These are phyloP conservation scores for Penicillium brasilianum DNA, from an alignment of 2,329 filamentous ascomycete genomes.

Conservation along the genomic window DNA sequence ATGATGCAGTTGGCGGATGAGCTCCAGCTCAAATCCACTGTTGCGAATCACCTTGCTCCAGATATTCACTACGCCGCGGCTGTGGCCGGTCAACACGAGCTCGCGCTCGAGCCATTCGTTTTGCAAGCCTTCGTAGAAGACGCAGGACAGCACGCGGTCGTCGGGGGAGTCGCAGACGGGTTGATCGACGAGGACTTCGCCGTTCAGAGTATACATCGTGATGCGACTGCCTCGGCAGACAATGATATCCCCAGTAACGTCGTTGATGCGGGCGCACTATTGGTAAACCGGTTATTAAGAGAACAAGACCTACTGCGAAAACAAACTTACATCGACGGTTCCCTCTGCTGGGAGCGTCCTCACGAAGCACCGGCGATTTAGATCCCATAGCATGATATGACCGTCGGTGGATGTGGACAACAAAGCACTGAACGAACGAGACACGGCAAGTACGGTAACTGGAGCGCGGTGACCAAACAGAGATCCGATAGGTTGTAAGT, in stretches of 20 bases:
- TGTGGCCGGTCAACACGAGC: conserved; percentile 87
- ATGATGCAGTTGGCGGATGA: conserved; percentile 83
- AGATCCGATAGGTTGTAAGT: conserved; percentile 76
- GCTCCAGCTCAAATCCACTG: conserved; percentile 75
- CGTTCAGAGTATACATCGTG: conserved; percentile 85
- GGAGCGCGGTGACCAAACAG: conserved; percentile 90
- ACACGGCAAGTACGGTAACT: conserved; percentile 81
- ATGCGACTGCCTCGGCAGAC: conserved; percentile 78
- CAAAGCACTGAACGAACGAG: conserved; percentile 85
- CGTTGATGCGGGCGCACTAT: conserved; percentile 84
- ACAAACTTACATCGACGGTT: conserved; percentile 50
- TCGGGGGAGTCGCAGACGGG: conserved; percentile 74
- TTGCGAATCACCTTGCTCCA: conserved; percentile 63
- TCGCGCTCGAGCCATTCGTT: conserved; percentile 91
- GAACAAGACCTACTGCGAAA: too few species aligned
- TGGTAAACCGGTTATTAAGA: conserved; percentile 34
- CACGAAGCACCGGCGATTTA: conserved; percentile 88
- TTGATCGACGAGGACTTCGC: conserved; percentile 79
- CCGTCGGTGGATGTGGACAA: conserved; percentile 83
- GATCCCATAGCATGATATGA: conserved; percentile 87
- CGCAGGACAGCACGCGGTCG: conserved; percentile 79
- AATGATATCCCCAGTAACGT: conserved; percentile 87
- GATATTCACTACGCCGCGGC: conserved; percentile 79
- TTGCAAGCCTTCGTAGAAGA: conserved; percentile 88
- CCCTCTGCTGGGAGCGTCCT: conserved; percentile 68